Evolutionary conservation across 495 filamentous ascomycete species (phyloP), one percentile per base, ranked within the genome.

Genomic region (Venustampulla echinocandica): DNA sequence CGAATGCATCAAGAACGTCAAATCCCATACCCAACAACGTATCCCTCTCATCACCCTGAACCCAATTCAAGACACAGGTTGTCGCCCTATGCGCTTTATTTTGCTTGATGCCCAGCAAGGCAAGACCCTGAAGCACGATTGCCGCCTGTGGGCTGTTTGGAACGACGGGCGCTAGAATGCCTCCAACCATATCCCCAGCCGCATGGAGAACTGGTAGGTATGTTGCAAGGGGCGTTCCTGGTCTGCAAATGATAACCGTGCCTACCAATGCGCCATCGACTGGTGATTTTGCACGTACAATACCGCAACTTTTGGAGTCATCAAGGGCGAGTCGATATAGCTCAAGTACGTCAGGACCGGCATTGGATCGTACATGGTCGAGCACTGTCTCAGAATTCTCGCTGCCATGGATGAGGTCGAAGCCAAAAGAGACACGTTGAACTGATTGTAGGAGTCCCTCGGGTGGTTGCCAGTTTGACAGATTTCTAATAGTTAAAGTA

Each of bases 171-270:
- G 84, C 85, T 5, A 90, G 81, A 42, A 95, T 85, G 18, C 86
- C 89, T 14, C 85, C 87, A 11, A 46, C 18, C 30, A 18, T 36
- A 10, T 34, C 40, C 0, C 39, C 27, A 1, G 25, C 24, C n/a
- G 27, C 20, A 9, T 44, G 39, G 52, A 93, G 66, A 0, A 75
- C 68, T 1, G 88, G 86, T 46, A 93, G 76, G 58, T 78, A 82
- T 17, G 76, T 76, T 2, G 84, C 77, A 30, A 93, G 64, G 10
- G 59, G 63, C 9, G 84, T 83, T 35, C 76, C 75, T 20, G 73
- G 72, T 54, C 80, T 83, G 60, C 87, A 90, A 15, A 93, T 74
- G 41, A 95, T 82, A 13, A 94, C 79, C n/a, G 84, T 88, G 4
- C 87, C 88, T 22, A 94, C 59, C 13, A 95, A 64, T 20, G 69